A percentile compares a stretch with the other conserved stretches of the same genome.
These are phyloP conservation scores for Malus asiatica DNA, from an alignment of 306 rosid genomes.

Conservation along the genomic window DNA sequence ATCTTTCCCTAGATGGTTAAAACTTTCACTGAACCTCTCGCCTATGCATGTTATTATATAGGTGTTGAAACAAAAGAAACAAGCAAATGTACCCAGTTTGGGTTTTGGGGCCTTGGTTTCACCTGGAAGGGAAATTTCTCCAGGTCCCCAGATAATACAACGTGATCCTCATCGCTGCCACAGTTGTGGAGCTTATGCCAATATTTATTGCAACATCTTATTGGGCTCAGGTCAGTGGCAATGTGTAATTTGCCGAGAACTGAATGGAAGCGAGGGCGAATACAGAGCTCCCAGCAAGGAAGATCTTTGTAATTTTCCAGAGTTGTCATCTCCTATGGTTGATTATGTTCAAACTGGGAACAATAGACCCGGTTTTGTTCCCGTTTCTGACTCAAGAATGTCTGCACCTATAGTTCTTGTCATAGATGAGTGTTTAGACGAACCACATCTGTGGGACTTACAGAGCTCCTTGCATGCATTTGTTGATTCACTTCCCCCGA, in stretches of 20 bases:
- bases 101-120: slow-evolving; percentile 96
- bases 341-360: slow-evolving; percentile 86
- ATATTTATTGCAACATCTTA: slow-evolving; percentile 69
- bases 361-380: slow-evolving; percentile 91
- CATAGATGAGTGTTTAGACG: slow-evolving; percentile 89
- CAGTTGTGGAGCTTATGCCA: slow-evolving; percentile 93
- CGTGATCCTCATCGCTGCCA: slow-evolving; percentile 94
- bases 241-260: slow-evolving; percentile 79
- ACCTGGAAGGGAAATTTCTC: slow-evolving; percentile 78
- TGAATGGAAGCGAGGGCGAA: slow-evolving; percentile 85
- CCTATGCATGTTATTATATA: slow-evolving; percentile 24
- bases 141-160: slow-evolving; percentile 76
- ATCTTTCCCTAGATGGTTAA: background rate
- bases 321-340: slow-evolving; percentile 74
- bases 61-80: slow-evolving; percentile 87
- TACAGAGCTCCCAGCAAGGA: slow-evolving; percentile 69
- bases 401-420: slow-evolving; percentile 89
- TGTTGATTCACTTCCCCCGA: slow-evolving; percentile 78
- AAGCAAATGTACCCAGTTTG: slow-evolving; percentile 85
- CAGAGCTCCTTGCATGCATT: slow-evolving; percentile 96
- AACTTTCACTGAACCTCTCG: slow-evolving; percentile 3
- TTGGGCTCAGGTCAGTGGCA: slow-evolving; percentile 99
- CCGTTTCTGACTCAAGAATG: slow-evolving; percentile 85
- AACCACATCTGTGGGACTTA: slow-evolving; percentile 81
- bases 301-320: slow-evolving; percentile 75